Evolutionary conservation across 805 yeast genomes (phyloP), one percentile per base, ranked within the genome.

Genomic region (Scheffersomyces lignosus): DNA sequence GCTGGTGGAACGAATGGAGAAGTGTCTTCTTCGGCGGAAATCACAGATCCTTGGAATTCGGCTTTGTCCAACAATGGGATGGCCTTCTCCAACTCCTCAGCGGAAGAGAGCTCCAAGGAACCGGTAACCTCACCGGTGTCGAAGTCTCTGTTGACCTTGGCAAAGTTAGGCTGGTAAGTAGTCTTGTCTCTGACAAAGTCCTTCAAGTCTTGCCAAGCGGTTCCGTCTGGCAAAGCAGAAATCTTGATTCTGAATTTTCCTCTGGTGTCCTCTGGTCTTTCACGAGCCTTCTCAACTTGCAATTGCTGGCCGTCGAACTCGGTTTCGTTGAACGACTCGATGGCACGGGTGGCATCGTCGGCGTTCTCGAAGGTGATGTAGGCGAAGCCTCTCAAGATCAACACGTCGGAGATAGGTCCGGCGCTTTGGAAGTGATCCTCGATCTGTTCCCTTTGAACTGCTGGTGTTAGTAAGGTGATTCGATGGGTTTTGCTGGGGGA

Each of bases 121-220:
- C 81, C 79, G 33, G 58, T 63, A 54, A 58, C 67, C 54, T 64
- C 71, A 47, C 66, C 64, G 60, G 62, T 62, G 61, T 56, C 71
- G 56, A 56, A 75, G 64, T 62, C 73, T 61, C 70, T 72, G 69
- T 53, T 74, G 62, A 68, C 70, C 58, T 68, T 64, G 51, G 71
- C 70, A 48, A 82, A 84, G 23, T 83, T 77, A 40, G 88, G 85
- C 41, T 79, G 76, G 46, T 74, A 61, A 45, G 75, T 69, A 38
- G 77, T 79, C 64, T 79, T 83, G 44, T 84, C 89, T 60, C 95
- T 77, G 48, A 88, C 89, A 58, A 87, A 80, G 70, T 91, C 98
- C 71, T 89, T 86, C 58, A 86, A 75, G 54, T 84, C 91, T 73
- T 86, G 93, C 95, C 95, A 86, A 34, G 87, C 81, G 40, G 86